Evolutionary conservation across 2,329 filamentous ascomycete species (phyloP).

Genomic region (Intubia oerlemansii): DNA sequence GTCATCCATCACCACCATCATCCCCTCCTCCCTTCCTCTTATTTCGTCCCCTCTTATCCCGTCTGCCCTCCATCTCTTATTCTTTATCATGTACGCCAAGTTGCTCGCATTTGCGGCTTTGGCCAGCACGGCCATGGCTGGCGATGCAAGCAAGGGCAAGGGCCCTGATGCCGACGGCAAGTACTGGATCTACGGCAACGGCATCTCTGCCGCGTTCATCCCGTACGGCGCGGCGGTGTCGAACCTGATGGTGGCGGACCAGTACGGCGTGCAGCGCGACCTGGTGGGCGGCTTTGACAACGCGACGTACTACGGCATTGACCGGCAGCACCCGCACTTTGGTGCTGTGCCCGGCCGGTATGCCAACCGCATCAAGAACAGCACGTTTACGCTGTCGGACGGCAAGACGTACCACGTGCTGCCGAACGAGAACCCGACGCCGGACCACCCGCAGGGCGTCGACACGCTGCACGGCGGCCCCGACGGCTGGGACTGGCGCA

Average conservation of each 20-base stretch:
- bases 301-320: slow-evolving; percentile 44
- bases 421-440: slow-evolving; percentile 40
- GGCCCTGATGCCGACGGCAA: slow-evolving; percentile 38
- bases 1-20: no score
- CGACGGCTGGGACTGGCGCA: slow-evolving; percentile 56
- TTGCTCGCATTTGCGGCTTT: no score
- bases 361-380: slow-evolving; percentile 65
- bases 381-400: slow-evolving; percentile 47
- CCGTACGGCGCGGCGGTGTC: slow-evolving; percentile 54
- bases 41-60: no score
- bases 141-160: neutral
- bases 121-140: neutral
- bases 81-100: no score
- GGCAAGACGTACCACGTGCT: slow-evolving; percentile 27
- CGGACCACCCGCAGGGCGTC: slow-evolving; percentile 26
- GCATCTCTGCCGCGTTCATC: slow-evolving; percentile 48
- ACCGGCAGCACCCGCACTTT: slow-evolving; percentile 47
- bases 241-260: slow-evolving; percentile 49
- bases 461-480: slow-evolving; percentile 50
- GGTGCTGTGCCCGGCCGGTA: slow-evolving; percentile 57
- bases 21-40: no score
- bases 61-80: no score
- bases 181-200: slow-evolving; percentile 48
- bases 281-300: slow-evolving; percentile 59
- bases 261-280: slow-evolving; percentile 45